Conservation (phyloP, 352 stramenopile species). For the Phytophthora foliorum region DNA sequence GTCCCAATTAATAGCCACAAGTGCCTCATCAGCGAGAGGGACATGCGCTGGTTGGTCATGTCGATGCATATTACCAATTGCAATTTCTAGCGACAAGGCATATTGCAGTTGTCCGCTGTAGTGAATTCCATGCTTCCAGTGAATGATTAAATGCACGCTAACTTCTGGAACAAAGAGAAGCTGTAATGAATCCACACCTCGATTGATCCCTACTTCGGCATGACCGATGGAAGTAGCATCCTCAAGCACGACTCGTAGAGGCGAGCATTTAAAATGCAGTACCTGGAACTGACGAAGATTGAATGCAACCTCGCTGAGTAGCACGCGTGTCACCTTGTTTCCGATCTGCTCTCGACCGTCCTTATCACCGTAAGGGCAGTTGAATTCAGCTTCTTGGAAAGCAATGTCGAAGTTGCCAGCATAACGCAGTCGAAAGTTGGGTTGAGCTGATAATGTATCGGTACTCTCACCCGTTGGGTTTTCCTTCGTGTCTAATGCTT, state of each 20-base stretch:
- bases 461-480: neutral
- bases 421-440: constrained; percentile 56
- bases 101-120: constrained; percentile 41
- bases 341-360: constrained; percentile 23
- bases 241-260: constrained; percentile 38
- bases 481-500: constrained; percentile 53
- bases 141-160: constrained; percentile 31
- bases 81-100: constrained; percentile 63
- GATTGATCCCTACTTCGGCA: neutral
- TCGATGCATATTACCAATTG: constrained; percentile 39
- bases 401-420: constrained; percentile 60
- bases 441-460: neutral
- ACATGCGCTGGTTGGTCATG: constrained; percentile 38
- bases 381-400: constrained; percentile 45
- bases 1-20: constrained; percentile 77
- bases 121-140: constrained; percentile 37
- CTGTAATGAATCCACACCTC: constrained; percentile 28
- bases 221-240: constrained; percentile 12
- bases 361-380: constrained; percentile 47
- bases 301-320: constrained; percentile 52
- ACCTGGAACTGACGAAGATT: constrained; percentile 68
- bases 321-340: constrained; percentile 39
- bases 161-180: constrained; percentile 41
- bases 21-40: constrained; percentile 51
- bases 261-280: constrained; percentile 42